Evolutionary conservation across 2,329 filamentous ascomycete genomes (phyloP), one percentile per base, ranked within the genome.

Genomic region (Aspergillus chevalieri): DNA sequence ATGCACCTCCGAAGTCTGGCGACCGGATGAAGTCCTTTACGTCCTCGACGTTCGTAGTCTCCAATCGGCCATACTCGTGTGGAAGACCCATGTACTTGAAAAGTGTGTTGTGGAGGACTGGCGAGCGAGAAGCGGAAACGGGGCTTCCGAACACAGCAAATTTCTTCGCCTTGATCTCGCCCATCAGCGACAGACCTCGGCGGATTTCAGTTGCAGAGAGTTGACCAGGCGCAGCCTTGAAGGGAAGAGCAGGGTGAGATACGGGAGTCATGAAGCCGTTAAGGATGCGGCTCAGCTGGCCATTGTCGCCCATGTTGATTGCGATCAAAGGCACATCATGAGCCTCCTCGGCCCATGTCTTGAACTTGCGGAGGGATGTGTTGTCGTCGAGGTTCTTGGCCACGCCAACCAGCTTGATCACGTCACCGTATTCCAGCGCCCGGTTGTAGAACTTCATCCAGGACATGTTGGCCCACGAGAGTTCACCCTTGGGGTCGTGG

Each of bases 201-300:
- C 90, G 84, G 55, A 98, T 96, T 60, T 98, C 91, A 2, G 83
- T 80, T 0, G 92, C 90, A 3, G 90, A 95, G 46, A 98, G 79
- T 64, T 98, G 93, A 1, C 93, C 93, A 3, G 93, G 92, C 0
- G 93, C 93, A 36, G 93, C 92, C 65, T 93, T 93, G 72, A 91
- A 89, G 0, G 92, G 90, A n/a, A 97, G 77, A 10, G 80, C 80
- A 1, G 89, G 87, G 66, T 97, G 93, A 3, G 89, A 90, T 12
- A 98, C 93, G 0, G 93, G 93, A 0, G 93, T 97, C 75, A 98
- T 83, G 75, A 97, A 97, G 26, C 81, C 78, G 69, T 98, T 98
- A 51, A 94, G 75, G 42, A 98, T 85, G 30, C 93, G 85, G 63
- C 89, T 95, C 39, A 96, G 79, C 72, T 95, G 93, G 44, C 93